Evolutionary conservation across 2,329 filamentous ascomycete species (phyloP), one percentile per base, ranked within the genome.

Genomic region (Hortaea sp.): DNA sequence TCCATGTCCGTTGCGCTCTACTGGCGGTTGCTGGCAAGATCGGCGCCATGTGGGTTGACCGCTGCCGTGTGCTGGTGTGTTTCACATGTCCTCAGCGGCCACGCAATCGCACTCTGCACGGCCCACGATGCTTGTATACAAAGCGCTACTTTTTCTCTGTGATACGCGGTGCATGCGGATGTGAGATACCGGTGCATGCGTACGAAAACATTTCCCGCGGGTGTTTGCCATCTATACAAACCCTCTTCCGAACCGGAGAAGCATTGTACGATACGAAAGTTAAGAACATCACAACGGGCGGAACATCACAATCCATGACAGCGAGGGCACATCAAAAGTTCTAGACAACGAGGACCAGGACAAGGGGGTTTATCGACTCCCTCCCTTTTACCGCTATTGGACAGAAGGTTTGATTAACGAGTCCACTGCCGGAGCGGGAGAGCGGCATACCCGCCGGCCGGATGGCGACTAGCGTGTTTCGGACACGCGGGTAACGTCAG

Each of bases 381-480:
- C 20, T 20, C 20, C 20, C 41, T 13, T 13, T n/a, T 11, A n/a
- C 5, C 9, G 13, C 12, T 32, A 47, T 47, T 47, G 45, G 45
- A 12, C 41, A 31, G 30, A 32, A 20, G 20, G 45, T 47, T 43
- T 47, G 29, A 47, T 47, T 47, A 38, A 29, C 29, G 41, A 38
- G 35, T 41, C 45, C 45, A 27, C 42, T n/a, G 41, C 41, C n/a
- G 41, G n/a, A 9, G 9, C 7, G 30, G 29, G 41, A 39, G 32
- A 28, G 27, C n/a, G 12, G 13, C 13, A 13, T 34, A 30, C 41
- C 41, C 41, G 32, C 42, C 11, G 13, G 11, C 29, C 32, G 31
- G 32, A 20, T 20, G 35, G 31, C 42, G 38, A 27, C 11, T 11
- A 13, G n/a, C 27, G 13, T 38, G 42, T 43, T 43, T 43, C 42